Evolutionary conservation across 805 yeast genomes (phyloP).

Genomic region (Clavispora fructus): DNA sequence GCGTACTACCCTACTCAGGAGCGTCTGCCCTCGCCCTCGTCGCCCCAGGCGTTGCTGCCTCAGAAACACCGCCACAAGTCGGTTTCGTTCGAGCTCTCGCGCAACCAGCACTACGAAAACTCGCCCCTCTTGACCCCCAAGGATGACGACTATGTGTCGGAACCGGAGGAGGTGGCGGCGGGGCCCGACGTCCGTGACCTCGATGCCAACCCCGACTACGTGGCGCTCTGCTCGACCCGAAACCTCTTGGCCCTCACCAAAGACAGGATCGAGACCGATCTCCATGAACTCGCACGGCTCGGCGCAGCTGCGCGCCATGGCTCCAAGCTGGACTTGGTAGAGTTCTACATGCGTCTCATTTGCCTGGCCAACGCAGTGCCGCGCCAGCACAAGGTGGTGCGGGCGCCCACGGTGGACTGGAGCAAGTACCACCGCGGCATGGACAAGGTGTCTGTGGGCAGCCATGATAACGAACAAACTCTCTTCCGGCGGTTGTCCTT

Average conservation of each 20-base stretch:
- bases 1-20: constrained; percentile 16
- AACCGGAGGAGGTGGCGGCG: constrained; percentile 10
- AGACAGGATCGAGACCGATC: constrained; percentile 23
- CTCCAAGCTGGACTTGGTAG: constrained; percentile 23
- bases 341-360: constrained; percentile 30
- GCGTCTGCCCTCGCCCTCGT: constrained; percentile 23
- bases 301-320: constrained; percentile 9
- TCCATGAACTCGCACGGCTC: constrained; percentile 25
- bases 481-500: constrained; percentile 12
- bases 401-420: constrained; percentile 35
- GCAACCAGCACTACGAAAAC: constrained; percentile 22
- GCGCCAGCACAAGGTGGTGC: constrained; percentile 25
- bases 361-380: constrained; percentile 28
- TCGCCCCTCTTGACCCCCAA: constrained; percentile 39
- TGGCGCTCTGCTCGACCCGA: constrained; percentile 28
- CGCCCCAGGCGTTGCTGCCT: constrained; percentile 18
- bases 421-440: constrained; percentile 30
- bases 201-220: constrained; percentile 31
- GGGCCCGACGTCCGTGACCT: constrained; percentile 6
- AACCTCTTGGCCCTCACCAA: constrained; percentile 22
- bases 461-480: constrained; percentile 4
- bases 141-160: constrained; percentile 34
- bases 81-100: constrained; percentile 23
- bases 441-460: constrained; percentile 15
- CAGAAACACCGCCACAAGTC: constrained; percentile 19